Conservation (phyloP, 495 filamentous ascomycete species). For the Apiosordaria backusii region DNA sequence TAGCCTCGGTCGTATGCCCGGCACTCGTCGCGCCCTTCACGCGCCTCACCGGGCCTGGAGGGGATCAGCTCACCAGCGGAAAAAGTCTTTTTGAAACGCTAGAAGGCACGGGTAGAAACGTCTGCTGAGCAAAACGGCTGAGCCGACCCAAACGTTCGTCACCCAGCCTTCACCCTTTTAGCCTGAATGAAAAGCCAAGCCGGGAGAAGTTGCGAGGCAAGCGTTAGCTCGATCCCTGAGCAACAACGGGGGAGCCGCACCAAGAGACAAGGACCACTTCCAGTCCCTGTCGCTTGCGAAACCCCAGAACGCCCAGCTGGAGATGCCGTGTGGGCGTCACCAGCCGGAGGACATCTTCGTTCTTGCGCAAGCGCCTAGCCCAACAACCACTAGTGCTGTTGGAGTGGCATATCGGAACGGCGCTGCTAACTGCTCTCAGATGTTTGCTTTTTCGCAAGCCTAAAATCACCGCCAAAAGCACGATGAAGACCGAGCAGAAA, state of each 20-base stretch:
- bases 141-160: not conserved
- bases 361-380: constrained; percentile 6
- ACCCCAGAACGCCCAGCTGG: not conserved
- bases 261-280: no score
- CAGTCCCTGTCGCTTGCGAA: no score
- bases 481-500: not conserved
- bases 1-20: not conserved
- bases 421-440: constrained; percentile 11
- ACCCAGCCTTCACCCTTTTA: constrained; percentile 18
- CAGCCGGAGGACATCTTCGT: constrained; percentile 3
- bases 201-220: constrained; percentile 20
- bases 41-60: not conserved
- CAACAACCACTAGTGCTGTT: constrained; percentile 4
- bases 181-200: constrained; percentile 29
- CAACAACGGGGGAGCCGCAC: not conserved
- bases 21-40: not conserved
- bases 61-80: constrained; percentile 3
- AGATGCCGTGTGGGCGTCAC: not conserved
- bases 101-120: not conserved
- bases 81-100: not conserved
- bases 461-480: not conserved
- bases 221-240: not conserved
- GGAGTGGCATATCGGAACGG: constrained; percentile 12
- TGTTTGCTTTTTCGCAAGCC: not conserved
- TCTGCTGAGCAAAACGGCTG: not conserved